These are phyloP conservation scores for Leptographium flavum DNA, from an alignment of 2,329 filamentous ascomycete genomes.

Conservation along the genomic window DNA sequence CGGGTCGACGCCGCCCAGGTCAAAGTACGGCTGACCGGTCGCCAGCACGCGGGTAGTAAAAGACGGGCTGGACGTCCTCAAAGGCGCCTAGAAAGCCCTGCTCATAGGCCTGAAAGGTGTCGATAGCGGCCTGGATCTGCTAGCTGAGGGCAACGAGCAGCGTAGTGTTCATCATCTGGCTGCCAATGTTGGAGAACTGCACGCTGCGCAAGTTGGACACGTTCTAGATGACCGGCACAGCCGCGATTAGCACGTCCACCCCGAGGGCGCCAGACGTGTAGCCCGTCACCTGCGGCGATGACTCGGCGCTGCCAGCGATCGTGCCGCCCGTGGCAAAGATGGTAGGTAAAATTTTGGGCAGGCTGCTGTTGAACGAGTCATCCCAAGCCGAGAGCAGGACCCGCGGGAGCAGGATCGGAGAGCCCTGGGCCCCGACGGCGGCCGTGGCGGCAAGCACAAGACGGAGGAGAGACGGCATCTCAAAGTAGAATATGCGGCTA, in stretches of 20 bases:
- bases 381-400: neutral
- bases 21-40: slow-evolving; percentile 29
- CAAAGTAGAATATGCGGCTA: no score
- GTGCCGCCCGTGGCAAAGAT: slow-evolving; percentile 46
- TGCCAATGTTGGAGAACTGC: slow-evolving; percentile 35
- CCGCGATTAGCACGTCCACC: slow-evolving; percentile 35
- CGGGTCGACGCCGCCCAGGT: slow-evolving; percentile 15
- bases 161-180: slow-evolving; percentile 29
- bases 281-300: slow-evolving; percentile 29
- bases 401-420: neutral
- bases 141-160: slow-evolving; percentile 35
- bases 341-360: slow-evolving; percentile 42
- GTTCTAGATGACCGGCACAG: slow-evolving; percentile 38
- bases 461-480: neutral
- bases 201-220: slow-evolving; percentile 39
- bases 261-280: slow-evolving; percentile 27
- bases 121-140: slow-evolving; percentile 34
- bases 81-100: slow-evolving; percentile 43
- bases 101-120: slow-evolving; percentile 46
- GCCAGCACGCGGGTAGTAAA: slow-evolving; percentile 41
- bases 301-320: slow-evolving; percentile 38
- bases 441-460: neutral
- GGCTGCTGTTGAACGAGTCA: slow-evolving; percentile 33
- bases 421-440: neutral
- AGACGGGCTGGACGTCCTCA: slow-evolving; percentile 42